Percentiles rank a stretch among this genome's conserved stretches.
Evolutionary conservation across 2,329 filamentous ascomycete genomes (phyloP).

Genomic region (Nigrospora sphaerica): DNA sequence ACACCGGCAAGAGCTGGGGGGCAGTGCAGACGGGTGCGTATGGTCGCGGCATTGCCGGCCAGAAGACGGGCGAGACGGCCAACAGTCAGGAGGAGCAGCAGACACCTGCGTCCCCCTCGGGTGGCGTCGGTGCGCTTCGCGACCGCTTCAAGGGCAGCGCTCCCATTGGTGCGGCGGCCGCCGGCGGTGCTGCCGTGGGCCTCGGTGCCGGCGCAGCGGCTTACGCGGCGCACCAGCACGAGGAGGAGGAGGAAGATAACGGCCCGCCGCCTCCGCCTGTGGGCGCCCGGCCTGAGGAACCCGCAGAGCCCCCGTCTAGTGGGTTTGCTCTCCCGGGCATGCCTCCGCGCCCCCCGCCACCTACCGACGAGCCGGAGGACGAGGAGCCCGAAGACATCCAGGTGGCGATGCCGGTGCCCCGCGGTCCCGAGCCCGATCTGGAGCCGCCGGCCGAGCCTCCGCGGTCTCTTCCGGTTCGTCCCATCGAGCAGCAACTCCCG

Average conservation of each 20-base stretch:
- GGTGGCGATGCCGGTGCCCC: slow-evolving; percentile 77
- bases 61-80: slow-evolving; percentile 55
- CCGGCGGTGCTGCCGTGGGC: slow-evolving; percentile 9
- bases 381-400: slow-evolving; percentile 62
- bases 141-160: slow-evolving; percentile 69
- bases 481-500: slow-evolving; percentile 55
- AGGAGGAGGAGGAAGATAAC: slow-evolving; percentile 32
- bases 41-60: slow-evolving; percentile 53
- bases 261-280: slow-evolving; percentile 57
- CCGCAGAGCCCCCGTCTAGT: slow-evolving; percentile 45
- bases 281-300: slow-evolving; percentile 44
- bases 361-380: slow-evolving; percentile 50
- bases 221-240: slow-evolving; percentile 26
- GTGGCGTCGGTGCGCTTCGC: slow-evolving; percentile 66
- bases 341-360: slow-evolving; percentile 50
- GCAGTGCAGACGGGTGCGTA: slow-evolving; percentile 70
- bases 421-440: slow-evolving; percentile 46
- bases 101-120: slow-evolving; percentile 46
- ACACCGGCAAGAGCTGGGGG: slow-evolving; percentile 84
- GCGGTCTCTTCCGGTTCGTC: slow-evolving; percentile 55
- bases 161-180: slow-evolving; percentile 21
- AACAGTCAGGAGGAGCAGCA: slow-evolving; percentile 33
- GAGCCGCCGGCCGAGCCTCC: slow-evolving; percentile 45
- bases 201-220: slow-evolving; percentile 16
- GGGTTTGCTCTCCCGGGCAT: slow-evolving; percentile 76